These are phyloP conservation scores for Chiua virens DNA, from an alignment of 768 basidiomycete genomes.

Conservation along the genomic window DNA sequence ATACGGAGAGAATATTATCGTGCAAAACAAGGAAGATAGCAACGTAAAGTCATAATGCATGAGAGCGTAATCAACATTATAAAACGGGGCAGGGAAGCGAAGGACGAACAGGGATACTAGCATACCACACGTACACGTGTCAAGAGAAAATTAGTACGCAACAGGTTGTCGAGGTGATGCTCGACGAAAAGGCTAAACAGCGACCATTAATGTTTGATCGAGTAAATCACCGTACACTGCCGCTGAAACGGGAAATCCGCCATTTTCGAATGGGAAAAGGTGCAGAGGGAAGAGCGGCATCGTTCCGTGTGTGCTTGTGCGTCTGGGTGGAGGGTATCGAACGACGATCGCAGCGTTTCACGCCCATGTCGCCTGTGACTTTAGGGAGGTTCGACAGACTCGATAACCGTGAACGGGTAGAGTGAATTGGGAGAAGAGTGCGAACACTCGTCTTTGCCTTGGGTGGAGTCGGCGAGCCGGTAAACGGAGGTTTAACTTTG, in stretches of 20 bases:
- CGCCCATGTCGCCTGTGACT: not conserved
- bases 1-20: no score
- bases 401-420: not conserved
- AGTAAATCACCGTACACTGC: no score
- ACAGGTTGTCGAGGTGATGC: no score
- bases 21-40: not conserved
- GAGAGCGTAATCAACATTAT: not conserved
- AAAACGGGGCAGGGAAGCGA: no score
- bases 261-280: constrained; percentile 2
- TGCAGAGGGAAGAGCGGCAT: not conserved
- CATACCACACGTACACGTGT: no score
- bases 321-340: constrained; percentile 1
- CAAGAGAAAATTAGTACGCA: no score
- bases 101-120: no score
- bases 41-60: not conserved
- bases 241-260: not conserved
- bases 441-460: not conserved
- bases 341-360: constrained; percentile 1
- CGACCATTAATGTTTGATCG: no score
- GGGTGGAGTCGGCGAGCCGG: not conserved
- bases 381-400: not conserved
- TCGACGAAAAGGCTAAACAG: no score
- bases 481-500: not conserved
- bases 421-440: not conserved
- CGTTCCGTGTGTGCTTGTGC: constrained; percentile 6